Evolutionary conservation across 495 filamentous ascomycete genomes (phyloP), one percentile per base, ranked within the genome.

Genomic region (Letharia columbiana): DNA sequence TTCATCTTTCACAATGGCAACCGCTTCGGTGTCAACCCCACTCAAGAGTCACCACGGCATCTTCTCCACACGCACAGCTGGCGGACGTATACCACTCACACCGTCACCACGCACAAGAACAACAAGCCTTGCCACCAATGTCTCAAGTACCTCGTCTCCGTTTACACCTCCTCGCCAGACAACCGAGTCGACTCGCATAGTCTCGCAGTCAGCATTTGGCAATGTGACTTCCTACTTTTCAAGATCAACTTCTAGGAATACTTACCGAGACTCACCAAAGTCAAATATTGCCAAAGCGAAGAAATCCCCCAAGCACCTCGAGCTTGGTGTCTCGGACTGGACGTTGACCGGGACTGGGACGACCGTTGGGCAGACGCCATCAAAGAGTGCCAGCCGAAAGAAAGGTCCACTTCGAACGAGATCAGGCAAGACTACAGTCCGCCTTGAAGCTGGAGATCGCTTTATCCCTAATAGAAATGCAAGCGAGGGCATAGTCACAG

Each of bases 381-480:
- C 86, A 17, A 89, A 83, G 76, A 79, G 81, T 71, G 86, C 87
- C 68, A 71, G 82, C 8, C 84, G 88, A 69, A 87, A 88, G 74
- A 83, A 83, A 37, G 76, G 79, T 31, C 73, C 85, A 11, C 78
- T 85, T 58, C 84, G 89, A 35, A 74, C 86, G 66, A 86, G 91
- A 70, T 76, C 88, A 9, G 77, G 77, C 75, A 95, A 92, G 83
- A 93, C 91, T 3, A 91, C 91, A 1, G 76, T 94, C 57, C 86
- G 85, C 58, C 90, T 95, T 73, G 87, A 84, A 65, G 86, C 86
- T 39, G 92, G 86, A n/a, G 94, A 98, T 73, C 88, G 94, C 54
- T 98, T 97, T 81, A 98, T 98, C 70, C 94, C 94, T 59, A 97
- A 95, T 76, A 86, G 94, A 10, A 80, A 81, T 23, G 91, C 92